Base-by-base conservation (phyloP, 2,329 filamentous ascomycete species). In the Talaromyces albobiverticillius region DNA sequence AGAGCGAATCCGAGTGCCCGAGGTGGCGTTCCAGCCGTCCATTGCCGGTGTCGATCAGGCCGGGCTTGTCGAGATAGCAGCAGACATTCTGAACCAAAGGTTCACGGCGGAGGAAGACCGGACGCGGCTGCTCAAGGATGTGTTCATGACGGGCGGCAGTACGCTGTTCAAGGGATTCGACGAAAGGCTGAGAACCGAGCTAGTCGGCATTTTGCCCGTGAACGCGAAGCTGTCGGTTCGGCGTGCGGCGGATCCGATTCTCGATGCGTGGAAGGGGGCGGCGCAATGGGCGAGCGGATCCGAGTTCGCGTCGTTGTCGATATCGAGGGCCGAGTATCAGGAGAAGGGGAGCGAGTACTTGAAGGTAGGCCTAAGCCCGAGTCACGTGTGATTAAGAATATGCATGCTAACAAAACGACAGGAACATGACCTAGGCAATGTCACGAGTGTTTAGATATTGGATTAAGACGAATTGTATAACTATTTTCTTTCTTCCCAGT, bases 341-440 rank as follows among this genome's bases (percentile, higher is more conserved):
- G 94, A 99, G 78, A 96, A 95, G 78, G 94, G 94, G 1, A 80
- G 85, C 20, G 93, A 97, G 63, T 97, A 97, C 76, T 82, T 97
- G 69, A 96, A 95, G 84, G 91, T 75, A 65, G 58, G 63, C 7
- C 5, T 58, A 46, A 26, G 4, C 22, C 18, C 13, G 10, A 11
- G 34, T 3, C 16, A 38, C 26, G 18, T 23, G 34, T 20, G 16
- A n/a, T n/a, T n/a, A n/a, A n/a, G n/a, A n/a, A n/a, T n/a, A n/a
- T n/a, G n/a, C n/a, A n/a, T 22, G 20, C 36, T 40, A 40, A 40
- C 18, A 5, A 29, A 10, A 31, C 25, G 31, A 51, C 40, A 71
- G 68, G 70, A 72, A 59, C 70, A 72, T 53, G 69, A 71, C 56
- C 59, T 72, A 31, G 70, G 70, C 22, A 72, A 72, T 53, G 61